Base-by-base conservation (phyloP, 1,284 basidiomycete species). In the Caloboletus firmus region DNA sequence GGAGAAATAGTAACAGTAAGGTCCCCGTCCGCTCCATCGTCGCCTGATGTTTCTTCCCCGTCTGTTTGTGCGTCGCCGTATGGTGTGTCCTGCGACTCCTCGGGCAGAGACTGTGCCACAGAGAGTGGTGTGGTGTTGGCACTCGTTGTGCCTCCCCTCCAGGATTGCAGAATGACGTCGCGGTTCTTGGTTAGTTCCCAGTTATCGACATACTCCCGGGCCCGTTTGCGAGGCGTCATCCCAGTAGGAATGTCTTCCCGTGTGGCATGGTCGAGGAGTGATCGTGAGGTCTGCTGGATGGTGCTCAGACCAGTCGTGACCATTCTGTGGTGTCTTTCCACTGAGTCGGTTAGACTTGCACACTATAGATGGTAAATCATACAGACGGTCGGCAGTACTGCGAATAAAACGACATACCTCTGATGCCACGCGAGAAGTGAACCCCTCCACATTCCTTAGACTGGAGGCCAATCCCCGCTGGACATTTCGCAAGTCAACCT, bases 111-210 rank as follows among this genome's bases (percentile, higher is more conserved):
- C 10, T 65, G 62, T 51, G 69, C 61, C 42, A 71, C 64, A 40
- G 59, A 65, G n/a, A 54, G 52, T 18, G 67, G 67, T 7, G 58
- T 62, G 11, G 45, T 32, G 17, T 40, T 54, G 35, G 54, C 28
- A 24, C 57, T 71, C 17, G 49, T 41, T 13, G 71, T 69, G 8
- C 68, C 68, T 50, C 69, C 69, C 61, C 73, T 76, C 79, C 81
- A 81, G 31, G 74, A 72, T 45, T 76, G 73, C 43, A 91, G 59
- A 22, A 90, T 68, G 4, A 74, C 71, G 6, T 85, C 81, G 30
- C 89, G 80, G 56, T 71, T 77, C 57, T 79, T 75, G 9, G 88
- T 89, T 51, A 87, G 70, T 43, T 83, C 77, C 87, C 90, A 91
- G 49, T 81, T 71, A 56, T 88, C 85, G 6, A 77, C 73, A 59